A percentile compares a stretch with the other conserved stretches of the same genome.
phyloP scores from a whole-genome alignment of 352 stramenopile genomes.

The Pythium sukuiense region DNA sequence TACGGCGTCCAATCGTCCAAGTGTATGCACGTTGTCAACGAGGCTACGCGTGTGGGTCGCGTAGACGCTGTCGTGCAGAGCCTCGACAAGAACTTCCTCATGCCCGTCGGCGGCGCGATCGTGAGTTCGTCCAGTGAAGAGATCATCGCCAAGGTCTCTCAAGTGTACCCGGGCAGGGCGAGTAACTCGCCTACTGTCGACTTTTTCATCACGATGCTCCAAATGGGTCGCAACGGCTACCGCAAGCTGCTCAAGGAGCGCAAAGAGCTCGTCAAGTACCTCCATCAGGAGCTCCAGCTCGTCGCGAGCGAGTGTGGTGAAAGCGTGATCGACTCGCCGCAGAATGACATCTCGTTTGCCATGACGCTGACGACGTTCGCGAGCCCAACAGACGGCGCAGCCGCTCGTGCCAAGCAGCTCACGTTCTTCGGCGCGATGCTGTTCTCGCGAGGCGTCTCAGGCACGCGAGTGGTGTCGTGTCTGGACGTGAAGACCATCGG shows the following conservation, averaged over 20 bases:
- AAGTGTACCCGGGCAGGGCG: constrained; percentile 96
- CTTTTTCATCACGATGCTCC: constrained; percentile 99
- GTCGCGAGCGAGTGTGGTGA: constrained; percentile 90
- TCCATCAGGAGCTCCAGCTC: constrained; percentile 64
- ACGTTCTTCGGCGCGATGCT: constrained; percentile 98
- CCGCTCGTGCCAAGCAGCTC: constrained; percentile 42
- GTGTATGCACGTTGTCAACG: constrained; percentile 93
- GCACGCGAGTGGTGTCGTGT: constrained; percentile 92
- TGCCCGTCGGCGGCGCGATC: constrained; percentile 94
- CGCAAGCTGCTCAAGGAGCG: constrained; percentile 86
- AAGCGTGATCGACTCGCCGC: constrained; percentile 83
- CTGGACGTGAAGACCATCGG: constrained; percentile 88
- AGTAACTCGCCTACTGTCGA: constrained; percentile 94
- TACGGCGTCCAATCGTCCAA: constrained; percentile 97
- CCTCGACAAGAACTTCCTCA: constrained; percentile 99
- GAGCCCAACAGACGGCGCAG: constrained; percentile 23
- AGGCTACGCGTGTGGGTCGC: constrained; percentile 85
- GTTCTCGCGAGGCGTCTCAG: constrained; percentile 96
- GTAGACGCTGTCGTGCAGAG: constrained; percentile 97
- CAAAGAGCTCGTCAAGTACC: constrained; percentile 69
- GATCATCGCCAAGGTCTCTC: constrained; percentile 86
- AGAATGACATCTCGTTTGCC: constrained; percentile 92
- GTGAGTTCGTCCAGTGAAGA: constrained; percentile 68
- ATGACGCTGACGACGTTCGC: constrained; percentile 89
- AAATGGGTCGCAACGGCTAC: constrained; percentile 92